Evolutionary conservation across 148 eudicot genomes (phyloP), one percentile per base, ranked within the genome.

Genomic region (Chenopodium berlandieri): DNA sequence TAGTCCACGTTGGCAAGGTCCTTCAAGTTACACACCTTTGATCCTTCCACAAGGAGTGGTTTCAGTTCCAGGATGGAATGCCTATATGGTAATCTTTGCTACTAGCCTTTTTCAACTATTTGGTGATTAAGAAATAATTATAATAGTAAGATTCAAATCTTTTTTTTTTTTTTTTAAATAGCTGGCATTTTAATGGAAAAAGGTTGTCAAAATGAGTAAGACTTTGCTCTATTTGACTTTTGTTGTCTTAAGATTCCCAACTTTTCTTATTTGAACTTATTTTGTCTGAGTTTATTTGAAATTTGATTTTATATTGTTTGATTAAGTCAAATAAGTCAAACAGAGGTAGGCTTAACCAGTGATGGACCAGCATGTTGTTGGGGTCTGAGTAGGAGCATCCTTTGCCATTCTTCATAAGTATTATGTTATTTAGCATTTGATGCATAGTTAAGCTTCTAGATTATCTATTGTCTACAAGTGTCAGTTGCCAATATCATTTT

Each of bases 1-100:
- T 76, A 91, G 90, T 83, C 91, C 94, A 19, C 92, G 95, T 78
- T 94, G 98, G 98, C 93, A 94, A 89, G 92, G 92, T 52, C 94
- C 98, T 75, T 92, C 98, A 68, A 90, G 87, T 85, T 93, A 94
- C 84, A 85, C 97, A 1, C 92, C 95, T 70, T 54, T 96, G 85
- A 90, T 94, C 74, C 85, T 91, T 46, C 95, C 95, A 2, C 98
- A 94, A 88, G 93, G 99, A 75, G 86, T 96, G 81, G 92, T 94
- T 34, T 91, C 99, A 17, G 92, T 92, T 77, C 93, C 95, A 60
- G 88, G 94, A 73, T 94, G 97, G 97, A 94, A 89, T 83, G 83
- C 97, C 10, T 96, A 94, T 82, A 88, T 89, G 90, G 99, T 96
- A 95, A 87, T 93, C 73, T 84, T 85, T 82, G 76, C 76, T 82